A percentile compares a stretch with the other conserved stretches of the same genome.
phyloP scores from a whole-genome alignment of 768 basidiomycete genomes.

The Termitomyces sp. region DNA sequence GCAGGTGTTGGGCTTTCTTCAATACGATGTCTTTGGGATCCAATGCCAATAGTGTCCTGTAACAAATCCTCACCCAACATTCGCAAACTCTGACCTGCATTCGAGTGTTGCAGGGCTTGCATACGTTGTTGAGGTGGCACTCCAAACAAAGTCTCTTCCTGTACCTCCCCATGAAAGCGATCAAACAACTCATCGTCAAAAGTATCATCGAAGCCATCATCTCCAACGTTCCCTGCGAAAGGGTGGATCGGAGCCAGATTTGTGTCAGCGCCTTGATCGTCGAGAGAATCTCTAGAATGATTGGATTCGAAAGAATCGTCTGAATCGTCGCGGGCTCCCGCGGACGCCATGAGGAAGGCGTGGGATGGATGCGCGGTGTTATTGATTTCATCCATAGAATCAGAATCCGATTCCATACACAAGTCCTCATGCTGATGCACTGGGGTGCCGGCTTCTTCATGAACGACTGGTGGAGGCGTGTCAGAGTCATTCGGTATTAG shows the following conservation, averaged over 20 bases:
- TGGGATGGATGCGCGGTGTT: slow-evolving; percentile 62
- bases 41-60: slow-evolving; percentile 59
- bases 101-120: slow-evolving; percentile 15
- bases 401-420: slow-evolving; percentile 51
- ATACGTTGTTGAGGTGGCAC: slow-evolving; percentile 48
- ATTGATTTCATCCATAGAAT: slow-evolving; percentile 53
- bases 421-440: slow-evolving; percentile 16
- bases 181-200: slow-evolving; percentile 53
- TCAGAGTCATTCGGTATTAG: neutral
- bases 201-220: slow-evolving; percentile 43
- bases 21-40: slow-evolving; percentile 45
- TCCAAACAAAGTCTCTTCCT: slow-evolving; percentile 72
- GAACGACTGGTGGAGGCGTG: slow-evolving; percentile 1
- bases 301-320: slow-evolving; percentile 49
- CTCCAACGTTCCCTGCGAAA: slow-evolving; percentile 40
- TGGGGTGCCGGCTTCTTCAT: slow-evolving; percentile 7
- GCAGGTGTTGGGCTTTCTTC: slow-evolving; percentile 67
- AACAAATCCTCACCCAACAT: slow-evolving; percentile 61
- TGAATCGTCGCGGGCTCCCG: slow-evolving; percentile 24
- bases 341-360: slow-evolving; percentile 61
- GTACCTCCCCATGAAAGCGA: slow-evolving; percentile 30
- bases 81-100: slow-evolving; percentile 29
- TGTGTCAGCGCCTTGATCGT: slow-evolving; percentile 33
- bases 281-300: slow-evolving; percentile 52
- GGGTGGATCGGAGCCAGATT: slow-evolving; percentile 51